Percentiles rank a stretch among this genome's conserved stretches.
Conservation (phyloP, 306 rosid species). For the Oemleria cerasiformis region DNA sequence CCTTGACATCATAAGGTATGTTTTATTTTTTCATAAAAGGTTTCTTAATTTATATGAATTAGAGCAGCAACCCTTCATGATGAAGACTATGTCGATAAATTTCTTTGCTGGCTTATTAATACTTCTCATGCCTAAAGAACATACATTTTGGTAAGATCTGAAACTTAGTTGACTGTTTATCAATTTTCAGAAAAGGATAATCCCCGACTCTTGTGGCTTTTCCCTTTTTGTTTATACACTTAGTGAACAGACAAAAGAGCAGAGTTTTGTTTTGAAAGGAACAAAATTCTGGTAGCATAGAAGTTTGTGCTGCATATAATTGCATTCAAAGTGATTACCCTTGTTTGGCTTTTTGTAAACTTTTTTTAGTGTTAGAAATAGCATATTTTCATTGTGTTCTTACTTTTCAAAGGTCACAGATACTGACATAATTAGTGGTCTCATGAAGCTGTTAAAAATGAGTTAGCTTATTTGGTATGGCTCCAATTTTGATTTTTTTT, state of each 20-base stretch:
- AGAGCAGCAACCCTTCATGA: too few species aligned
- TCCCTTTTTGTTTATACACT: neutral
- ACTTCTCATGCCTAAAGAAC: slow-evolving; percentile 98
- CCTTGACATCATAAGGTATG: too few species aligned
- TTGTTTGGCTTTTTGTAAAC: slow-evolving; percentile 12
- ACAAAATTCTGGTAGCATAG: slow-evolving; percentile 21
- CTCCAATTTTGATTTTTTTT: too few species aligned
- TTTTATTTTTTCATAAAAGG: too few species aligned
- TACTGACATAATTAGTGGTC: too few species aligned
- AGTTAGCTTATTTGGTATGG: too few species aligned
- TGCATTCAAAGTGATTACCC: slow-evolving; percentile 13
- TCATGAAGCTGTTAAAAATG: too few species aligned
- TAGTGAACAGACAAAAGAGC: neutral
- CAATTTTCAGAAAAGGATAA: slow-evolving; percentile 9
- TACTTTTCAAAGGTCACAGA: too few species aligned
- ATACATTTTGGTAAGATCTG: slow-evolving; percentile 88
- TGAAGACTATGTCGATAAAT: too few species aligned
- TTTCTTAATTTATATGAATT: too few species aligned
- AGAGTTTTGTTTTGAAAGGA: neutral
- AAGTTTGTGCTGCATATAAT: slow-evolving; percentile 11
- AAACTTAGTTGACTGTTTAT: slow-evolving; percentile 11
- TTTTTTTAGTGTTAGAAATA: too few species aligned
- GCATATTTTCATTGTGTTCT: too few species aligned
- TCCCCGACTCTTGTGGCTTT: neutral
- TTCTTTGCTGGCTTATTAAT: slow-evolving; percentile 94